A percentile compares a stretch with the other conserved stretches of the same genome.
phyloP scores from a whole-genome alignment of 257 asterid genomes.

The Coffea canephora region DNA sequence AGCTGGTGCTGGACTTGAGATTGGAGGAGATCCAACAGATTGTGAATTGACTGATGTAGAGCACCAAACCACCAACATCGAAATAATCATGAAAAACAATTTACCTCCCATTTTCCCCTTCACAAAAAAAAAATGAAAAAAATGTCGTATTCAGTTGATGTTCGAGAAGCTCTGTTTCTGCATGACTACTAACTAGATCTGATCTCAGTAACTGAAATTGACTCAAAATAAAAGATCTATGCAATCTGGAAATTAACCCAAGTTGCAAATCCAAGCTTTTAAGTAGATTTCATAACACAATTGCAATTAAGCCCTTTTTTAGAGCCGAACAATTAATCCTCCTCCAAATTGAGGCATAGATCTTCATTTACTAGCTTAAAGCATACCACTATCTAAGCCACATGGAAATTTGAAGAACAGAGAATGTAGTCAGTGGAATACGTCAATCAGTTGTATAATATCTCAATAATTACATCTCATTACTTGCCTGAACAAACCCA shows the following conservation, averaged over 20 bases:
- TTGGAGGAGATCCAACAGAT: conserved; percentile 31
- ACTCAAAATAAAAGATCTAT: background rate
- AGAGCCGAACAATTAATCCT: background rate
- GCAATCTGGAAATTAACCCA: too few relatives aligned
- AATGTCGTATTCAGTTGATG: background rate
- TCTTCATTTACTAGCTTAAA: background rate
- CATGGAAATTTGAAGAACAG: background rate
- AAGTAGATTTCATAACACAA: background rate
- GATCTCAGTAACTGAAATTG: background rate
- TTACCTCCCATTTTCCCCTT: conserved; percentile 28
- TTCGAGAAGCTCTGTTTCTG: background rate
- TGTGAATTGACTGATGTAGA: conserved; percentile 39
- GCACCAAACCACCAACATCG: conserved; percentile 26
- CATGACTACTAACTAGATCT: conserved; percentile 12
- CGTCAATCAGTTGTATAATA: background rate
- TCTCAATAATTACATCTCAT: background rate
- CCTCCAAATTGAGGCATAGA: background rate
- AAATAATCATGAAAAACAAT: conserved; percentile 24
- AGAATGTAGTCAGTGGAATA: background rate
- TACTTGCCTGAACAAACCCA: background rate
- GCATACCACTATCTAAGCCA: background rate
- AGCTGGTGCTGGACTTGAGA: conserved; percentile 53
- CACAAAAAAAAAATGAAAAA: background rate
- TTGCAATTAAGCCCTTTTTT: background rate
- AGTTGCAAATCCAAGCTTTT: background rate